A percentile compares a stretch with the other conserved stretches of the same genome.
These are phyloP conservation scores for Ziziphus jujuba DNA, from an alignment of 306 rosid genomes.

Conservation along the genomic window DNA sequence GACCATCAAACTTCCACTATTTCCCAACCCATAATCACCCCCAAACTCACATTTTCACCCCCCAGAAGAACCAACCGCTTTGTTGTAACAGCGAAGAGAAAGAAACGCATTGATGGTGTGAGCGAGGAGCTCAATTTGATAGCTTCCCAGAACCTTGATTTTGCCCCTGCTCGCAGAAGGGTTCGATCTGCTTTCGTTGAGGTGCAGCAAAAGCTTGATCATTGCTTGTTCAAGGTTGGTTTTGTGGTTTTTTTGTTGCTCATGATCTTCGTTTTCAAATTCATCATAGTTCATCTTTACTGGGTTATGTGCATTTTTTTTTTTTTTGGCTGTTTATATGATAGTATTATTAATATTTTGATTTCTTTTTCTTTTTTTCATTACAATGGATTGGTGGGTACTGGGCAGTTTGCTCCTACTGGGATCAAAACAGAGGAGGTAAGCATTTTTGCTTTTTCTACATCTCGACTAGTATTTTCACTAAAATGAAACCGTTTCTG, in stretches of 20 bases:
- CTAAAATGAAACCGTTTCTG: neutral
- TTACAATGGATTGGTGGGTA: slow-evolving; percentile 21
- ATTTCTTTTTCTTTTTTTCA: slow-evolving; percentile 10
- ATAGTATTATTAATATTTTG: neutral
- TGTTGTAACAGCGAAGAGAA: slow-evolving; percentile 33
- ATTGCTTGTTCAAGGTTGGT: slow-evolving; percentile 67
- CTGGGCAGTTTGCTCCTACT: slow-evolving; percentile 67
- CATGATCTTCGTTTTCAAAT: slow-evolving; percentile 1
- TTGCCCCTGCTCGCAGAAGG: slow-evolving; percentile 57
- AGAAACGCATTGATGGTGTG: slow-evolving; percentile 51
- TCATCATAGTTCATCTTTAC: neutral
- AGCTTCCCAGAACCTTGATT: slow-evolving; percentile 59
- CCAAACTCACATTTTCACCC: neutral
- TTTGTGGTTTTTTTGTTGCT: slow-evolving; percentile 3
- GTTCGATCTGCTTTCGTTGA: slow-evolving; percentile 61
- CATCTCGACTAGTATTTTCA: neutral
- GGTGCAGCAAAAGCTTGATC: slow-evolving; percentile 56
- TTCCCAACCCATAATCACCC: slow-evolving; percentile 13
- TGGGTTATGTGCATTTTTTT: slow-evolving; percentile 2
- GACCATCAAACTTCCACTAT: slow-evolving; percentile 21
- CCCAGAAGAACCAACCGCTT: slow-evolving; percentile 10
- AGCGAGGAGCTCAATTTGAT: slow-evolving; percentile 58
- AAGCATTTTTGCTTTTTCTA: slow-evolving; percentile 29
- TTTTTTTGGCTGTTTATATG: slow-evolving; percentile 9
- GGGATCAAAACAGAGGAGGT: slow-evolving; percentile 83